Percentiles rank a stretch among this genome's conserved stretches.
Evolutionary conservation across 495 filamentous ascomycete genomes (phyloP).

Genomic region (Penicillium diatomitis): DNA sequence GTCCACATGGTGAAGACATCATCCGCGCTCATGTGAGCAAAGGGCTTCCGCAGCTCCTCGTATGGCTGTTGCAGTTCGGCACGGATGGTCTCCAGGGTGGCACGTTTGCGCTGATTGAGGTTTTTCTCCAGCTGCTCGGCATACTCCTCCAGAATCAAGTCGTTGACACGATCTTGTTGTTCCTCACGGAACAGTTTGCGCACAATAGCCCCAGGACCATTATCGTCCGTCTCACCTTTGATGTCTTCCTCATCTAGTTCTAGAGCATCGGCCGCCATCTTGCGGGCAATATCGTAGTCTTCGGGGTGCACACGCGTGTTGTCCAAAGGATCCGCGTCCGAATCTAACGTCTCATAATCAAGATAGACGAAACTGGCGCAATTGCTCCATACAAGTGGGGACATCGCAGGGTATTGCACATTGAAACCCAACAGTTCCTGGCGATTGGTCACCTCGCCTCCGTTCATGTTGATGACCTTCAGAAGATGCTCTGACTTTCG

Average conservation of each 20-base stretch:
- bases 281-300: slow-evolving; percentile 93
- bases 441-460: slow-evolving; percentile 70
- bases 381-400: slow-evolving; percentile 87
- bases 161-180: slow-evolving; percentile 88
- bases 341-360: slow-evolving; percentile 69
- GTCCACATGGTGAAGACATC: slow-evolving; percentile 97
- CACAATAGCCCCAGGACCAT: slow-evolving; percentile 80
- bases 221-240: slow-evolving; percentile 83
- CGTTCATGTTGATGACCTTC: slow-evolving; percentile 83
- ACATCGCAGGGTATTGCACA: slow-evolving; percentile 74
- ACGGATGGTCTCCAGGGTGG: slow-evolving; percentile 91
- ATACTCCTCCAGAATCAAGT: slow-evolving; percentile 92
- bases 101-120: slow-evolving; percentile 87
- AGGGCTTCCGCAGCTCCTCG: slow-evolving; percentile 83
- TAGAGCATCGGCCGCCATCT: slow-evolving; percentile 95
- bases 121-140: slow-evolving; percentile 91
- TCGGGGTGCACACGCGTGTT: slow-evolving; percentile 96
- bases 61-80: slow-evolving; percentile 88
- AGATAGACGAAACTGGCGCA: slow-evolving; percentile 91
- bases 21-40: slow-evolving; percentile 57
- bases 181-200: slow-evolving; percentile 87
- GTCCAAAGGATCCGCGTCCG: slow-evolving; percentile 79
- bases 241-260: slow-evolving; percentile 97
- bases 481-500: slow-evolving; percentile 81
- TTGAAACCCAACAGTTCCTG: slow-evolving; percentile 81